phyloP scores from a whole-genome alignment of 1,284 basidiomycete species.

The Ganoderma sinense region DNA sequence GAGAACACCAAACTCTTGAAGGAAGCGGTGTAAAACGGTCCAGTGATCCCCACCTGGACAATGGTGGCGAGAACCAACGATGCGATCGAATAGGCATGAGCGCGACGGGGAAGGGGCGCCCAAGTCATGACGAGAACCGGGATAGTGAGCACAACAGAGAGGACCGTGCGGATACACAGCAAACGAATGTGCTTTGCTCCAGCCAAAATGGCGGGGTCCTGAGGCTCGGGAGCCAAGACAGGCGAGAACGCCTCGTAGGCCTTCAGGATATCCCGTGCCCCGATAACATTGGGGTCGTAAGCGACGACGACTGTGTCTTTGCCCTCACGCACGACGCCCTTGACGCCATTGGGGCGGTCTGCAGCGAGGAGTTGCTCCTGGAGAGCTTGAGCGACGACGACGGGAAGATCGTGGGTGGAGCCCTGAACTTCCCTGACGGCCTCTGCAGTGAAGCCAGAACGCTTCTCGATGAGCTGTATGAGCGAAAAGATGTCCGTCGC shows the following conservation, averaged over 20 bases:
- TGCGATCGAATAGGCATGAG: conserved; percentile 44
- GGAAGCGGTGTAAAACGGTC: conserved; percentile 47
- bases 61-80: conserved; percentile 50
- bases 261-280: conserved; percentile 36
- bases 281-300: conserved; percentile 36
- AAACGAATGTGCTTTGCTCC: conserved; percentile 39
- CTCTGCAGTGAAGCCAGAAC: conserved; percentile 39
- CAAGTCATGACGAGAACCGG: conserved; percentile 55
- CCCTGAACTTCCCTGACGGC: conserved; percentile 33
- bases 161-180: conserved; percentile 42
- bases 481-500: conserved; percentile 32
- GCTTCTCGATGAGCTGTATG: conserved; percentile 38
- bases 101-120: conserved; percentile 47
- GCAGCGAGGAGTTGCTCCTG: conserved; percentile 29
- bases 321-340: conserved; percentile 21
- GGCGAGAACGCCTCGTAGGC: conserved; percentile 35
- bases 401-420: conserved; percentile 30
- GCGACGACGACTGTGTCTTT: conserved; percentile 32
- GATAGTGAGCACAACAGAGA: conserved; percentile 46
- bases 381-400: conserved; percentile 25
- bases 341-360: conserved; percentile 33
- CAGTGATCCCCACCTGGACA: conserved; percentile 48
- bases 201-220: conserved; percentile 38
- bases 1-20: conserved; percentile 48
- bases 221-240: conserved; percentile 35